Percentiles rank a stretch among this genome's conserved stretches.
Evolutionary conservation across 2,329 filamentous ascomycete species (phyloP).

Genomic region (Exophiala mesophila): DNA sequence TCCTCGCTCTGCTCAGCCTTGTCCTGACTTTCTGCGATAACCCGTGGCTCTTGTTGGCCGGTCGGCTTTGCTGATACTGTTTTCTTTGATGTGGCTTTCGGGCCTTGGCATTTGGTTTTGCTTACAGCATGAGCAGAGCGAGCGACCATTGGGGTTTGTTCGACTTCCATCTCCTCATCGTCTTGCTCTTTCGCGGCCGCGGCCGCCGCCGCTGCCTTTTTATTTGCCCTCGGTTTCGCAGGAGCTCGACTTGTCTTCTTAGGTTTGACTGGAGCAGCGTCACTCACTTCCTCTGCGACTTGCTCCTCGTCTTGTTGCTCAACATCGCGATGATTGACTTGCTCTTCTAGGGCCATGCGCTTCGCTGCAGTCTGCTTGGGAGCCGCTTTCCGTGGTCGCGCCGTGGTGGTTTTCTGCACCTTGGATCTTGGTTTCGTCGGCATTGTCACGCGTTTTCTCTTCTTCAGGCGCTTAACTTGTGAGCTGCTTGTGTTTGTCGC

Average conservation of each 20-base stretch:
- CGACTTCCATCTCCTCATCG: conserved; percentile 17
- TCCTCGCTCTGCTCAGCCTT: conserved; percentile 6
- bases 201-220: conserved; percentile 29
- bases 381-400: conserved; percentile 44
- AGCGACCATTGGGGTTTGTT: conserved; percentile 12
- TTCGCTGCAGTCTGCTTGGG: conserved; percentile 30
- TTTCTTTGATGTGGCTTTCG: conserved; percentile 6
- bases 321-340: conserved; percentile 35
- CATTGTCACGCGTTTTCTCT: conserved; percentile 27
- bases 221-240: conserved; percentile 1
- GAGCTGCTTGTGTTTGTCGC: conserved; percentile 20
- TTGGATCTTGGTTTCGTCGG: conserved; percentile 35
- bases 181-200: conserved; percentile 28
- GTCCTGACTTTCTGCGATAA: conserved; percentile 1
- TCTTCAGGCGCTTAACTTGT: conserved; percentile 23
- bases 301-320: conserved; percentile 31
- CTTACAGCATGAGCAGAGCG: conserved; percentile 16
- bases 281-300: conserved; percentile 27
- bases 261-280: conserved; percentile 4
- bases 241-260: conserved; percentile 6
- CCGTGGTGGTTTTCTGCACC: conserved; percentile 34
- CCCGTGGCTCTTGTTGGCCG: not conserved
- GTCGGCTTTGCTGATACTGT: conserved; percentile 6
- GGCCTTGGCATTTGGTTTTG: not conserved
- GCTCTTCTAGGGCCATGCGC: conserved; percentile 37